phyloP scores from a whole-genome alignment of 306 rosid species.

The Mimosa pudica region DNA sequence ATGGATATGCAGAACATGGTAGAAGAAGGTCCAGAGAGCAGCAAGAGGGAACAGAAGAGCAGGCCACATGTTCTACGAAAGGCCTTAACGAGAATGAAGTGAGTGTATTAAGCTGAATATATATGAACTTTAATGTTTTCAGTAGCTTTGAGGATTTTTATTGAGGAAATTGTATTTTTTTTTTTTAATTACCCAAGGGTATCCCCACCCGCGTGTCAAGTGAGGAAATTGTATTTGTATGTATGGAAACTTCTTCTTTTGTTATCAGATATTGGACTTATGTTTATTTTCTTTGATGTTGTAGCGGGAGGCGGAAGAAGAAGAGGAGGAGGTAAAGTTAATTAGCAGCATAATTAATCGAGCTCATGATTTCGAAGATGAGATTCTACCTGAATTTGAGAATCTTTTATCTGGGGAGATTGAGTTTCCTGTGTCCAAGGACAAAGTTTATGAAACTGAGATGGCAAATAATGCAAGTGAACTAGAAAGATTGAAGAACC shows the following conservation, averaged over 20 bases:
- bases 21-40: constrained; percentile 38
- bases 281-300: constrained; percentile 11
- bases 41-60: constrained; percentile 49
- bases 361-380: constrained; percentile 61
- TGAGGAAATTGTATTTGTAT: neutral
- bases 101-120: constrained; percentile 35
- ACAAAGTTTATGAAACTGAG: constrained; percentile 67
- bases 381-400: constrained; percentile 76
- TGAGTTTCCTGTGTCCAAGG: constrained; percentile 64
- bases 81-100: constrained; percentile 55
- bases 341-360: constrained; percentile 76
- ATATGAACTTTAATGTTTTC: constrained; percentile 7
- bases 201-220: too few species aligned
- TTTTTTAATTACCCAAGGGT: too few species aligned
- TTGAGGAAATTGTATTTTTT: constrained; percentile 7
- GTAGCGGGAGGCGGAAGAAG: constrained; percentile 75
- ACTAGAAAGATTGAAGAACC: constrained; percentile 56
- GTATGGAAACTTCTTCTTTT: constrained; percentile 18
- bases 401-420: constrained; percentile 83
- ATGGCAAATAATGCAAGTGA: constrained; percentile 84
- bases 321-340: constrained; percentile 74
- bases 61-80: constrained; percentile 51
- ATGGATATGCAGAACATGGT: constrained; percentile 61
- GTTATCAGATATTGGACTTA: constrained; percentile 17
- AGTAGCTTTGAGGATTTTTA: neutral